A percentile compares a stretch with the other conserved stretches of the same genome.
phyloP scores from a whole-genome alignment of 129 eudicot species.

The Heracleum sosnowskyi region DNA sequence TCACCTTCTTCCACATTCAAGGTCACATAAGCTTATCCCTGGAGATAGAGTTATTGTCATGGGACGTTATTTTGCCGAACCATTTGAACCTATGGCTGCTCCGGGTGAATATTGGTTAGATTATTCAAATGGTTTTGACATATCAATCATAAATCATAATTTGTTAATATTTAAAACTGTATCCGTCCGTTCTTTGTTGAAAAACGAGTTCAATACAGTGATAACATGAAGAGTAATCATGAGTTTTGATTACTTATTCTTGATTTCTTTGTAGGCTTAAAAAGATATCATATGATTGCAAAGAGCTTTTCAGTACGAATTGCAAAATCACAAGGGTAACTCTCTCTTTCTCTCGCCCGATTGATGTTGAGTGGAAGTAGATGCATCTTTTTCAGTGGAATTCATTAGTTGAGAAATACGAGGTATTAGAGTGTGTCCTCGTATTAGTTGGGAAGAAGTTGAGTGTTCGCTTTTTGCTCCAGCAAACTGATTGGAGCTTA shows the following conservation, averaged over 20 bases:
- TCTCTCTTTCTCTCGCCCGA: neutral
- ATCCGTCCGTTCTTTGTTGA: neutral
- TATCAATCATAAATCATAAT: too few relatives aligned
- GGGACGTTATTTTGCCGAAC: neutral
- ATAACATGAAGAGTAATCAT: neutral
- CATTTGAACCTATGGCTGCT: neutral
- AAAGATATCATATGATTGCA: neutral
- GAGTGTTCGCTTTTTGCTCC: constrained; percentile 26
- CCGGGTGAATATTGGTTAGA: neutral
- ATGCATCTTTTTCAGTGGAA: too few relatives aligned
- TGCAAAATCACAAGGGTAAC: neutral
- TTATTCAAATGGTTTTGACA: too few relatives aligned
- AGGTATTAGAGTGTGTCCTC: neutral
- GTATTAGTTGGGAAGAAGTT: neutral
- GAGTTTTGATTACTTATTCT: neutral
- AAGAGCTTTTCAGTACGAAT: neutral
- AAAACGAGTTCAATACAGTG: neutral
- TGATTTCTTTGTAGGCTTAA: neutral
- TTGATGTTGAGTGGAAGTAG: neutral
- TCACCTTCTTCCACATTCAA: too few relatives aligned
- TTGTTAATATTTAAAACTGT: too few relatives aligned
- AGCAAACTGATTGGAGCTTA: constrained; percentile 37
- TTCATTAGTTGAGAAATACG: neutral
- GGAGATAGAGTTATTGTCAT: neutral
- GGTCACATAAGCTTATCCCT: neutral